These are phyloP conservation scores for Boletus vermiculosoides DNA, from an alignment of 768 basidiomycete species.

Conservation along the genomic window DNA sequence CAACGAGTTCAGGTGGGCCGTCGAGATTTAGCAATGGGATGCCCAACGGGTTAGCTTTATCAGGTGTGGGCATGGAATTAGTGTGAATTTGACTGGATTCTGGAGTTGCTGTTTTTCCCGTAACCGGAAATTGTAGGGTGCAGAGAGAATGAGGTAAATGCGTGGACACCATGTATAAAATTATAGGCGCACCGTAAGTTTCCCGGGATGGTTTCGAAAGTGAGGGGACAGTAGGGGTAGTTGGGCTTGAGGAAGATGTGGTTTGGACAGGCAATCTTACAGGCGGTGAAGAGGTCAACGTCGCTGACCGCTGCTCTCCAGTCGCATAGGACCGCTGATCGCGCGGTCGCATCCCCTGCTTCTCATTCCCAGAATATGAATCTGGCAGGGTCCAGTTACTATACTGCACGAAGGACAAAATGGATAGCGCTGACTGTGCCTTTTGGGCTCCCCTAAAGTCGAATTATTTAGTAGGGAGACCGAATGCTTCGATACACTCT, in stretches of 20 bases:
- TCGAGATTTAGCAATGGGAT: slow-evolving; percentile 55
- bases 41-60: slow-evolving; percentile 17
- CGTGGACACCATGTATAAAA: slow-evolving; percentile 5
- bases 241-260: slow-evolving; percentile 1
- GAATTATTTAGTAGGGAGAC: neutral
- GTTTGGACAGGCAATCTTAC: slow-evolving; percentile 7
- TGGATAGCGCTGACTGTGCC: slow-evolving; percentile 12
- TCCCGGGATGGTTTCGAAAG: slow-evolving; percentile 5
- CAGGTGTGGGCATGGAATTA: slow-evolving; percentile 5
- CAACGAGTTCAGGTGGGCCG: slow-evolving; percentile 40
- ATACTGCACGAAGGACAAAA: neutral
- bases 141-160: slow-evolving; percentile 15
- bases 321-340: neutral
- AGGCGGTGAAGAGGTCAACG: slow-evolving; percentile 4
- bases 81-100: slow-evolving; percentile 4
- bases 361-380: slow-evolving; percentile 6
- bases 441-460: neutral
- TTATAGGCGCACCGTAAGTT: slow-evolving; percentile 18
- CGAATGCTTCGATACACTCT: neutral
- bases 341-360: neutral
- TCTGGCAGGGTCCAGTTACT: slow-evolving; percentile 7
- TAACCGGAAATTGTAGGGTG: slow-evolving; percentile 16
- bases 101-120: slow-evolving; percentile 2
- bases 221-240: neutral
- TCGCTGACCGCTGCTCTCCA: neutral